Base-by-base conservation (phyloP, 805 yeast genomes). In the Kodamaea lidongshanica region DNA sequence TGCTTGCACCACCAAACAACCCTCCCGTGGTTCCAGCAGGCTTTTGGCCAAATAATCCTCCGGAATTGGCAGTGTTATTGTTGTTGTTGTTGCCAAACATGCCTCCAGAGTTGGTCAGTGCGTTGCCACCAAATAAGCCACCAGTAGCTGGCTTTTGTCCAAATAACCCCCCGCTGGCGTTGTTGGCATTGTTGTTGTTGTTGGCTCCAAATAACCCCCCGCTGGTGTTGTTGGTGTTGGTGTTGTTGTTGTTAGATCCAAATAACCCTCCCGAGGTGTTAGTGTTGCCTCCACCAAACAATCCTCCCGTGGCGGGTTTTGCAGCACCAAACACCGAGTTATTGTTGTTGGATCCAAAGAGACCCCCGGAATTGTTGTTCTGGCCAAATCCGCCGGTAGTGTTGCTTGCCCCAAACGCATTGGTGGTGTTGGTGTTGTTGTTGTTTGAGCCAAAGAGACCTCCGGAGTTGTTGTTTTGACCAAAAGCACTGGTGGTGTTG, bases 21-120 rank as follows among this genome's bases (percentile, higher is more conserved):
- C 52, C 51, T 1, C 39, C 40, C 10, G 40, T 22, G 16, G 24
- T 19, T 12, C 33, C 37, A 12, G 38, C 30, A 34, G 48, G 40
- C 39, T 45, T 46, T 25, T 50, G 56, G 13, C 75, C 76, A 47
- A 73, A 72, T 32, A 70, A 45, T 4, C 72, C 70, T 10, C 67
- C 65, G 12, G 27, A 19, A 7, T 52, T 42, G 32, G 22, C 27
- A 31, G 23, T 15, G 27, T 19, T 26, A 12, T 15, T 23, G 12
- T 14, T 16, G 24, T 11, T 11, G 28, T 23, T 33, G 20, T 22
- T 27, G n/a, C 23, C 22, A 17, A 24, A 24, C 4, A 24, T 18
- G 23, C 35, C 39, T 1, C 37, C 33, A 28, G 30, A 23, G 10
- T 22, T 30, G 22, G 28, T 28, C 15, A 35, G 51, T 28, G 42